Evolutionary conservation across 106 monocot genomes (phyloP), one percentile per base, ranked within the genome.

Genomic region (Amphibolis antarctica): DNA sequence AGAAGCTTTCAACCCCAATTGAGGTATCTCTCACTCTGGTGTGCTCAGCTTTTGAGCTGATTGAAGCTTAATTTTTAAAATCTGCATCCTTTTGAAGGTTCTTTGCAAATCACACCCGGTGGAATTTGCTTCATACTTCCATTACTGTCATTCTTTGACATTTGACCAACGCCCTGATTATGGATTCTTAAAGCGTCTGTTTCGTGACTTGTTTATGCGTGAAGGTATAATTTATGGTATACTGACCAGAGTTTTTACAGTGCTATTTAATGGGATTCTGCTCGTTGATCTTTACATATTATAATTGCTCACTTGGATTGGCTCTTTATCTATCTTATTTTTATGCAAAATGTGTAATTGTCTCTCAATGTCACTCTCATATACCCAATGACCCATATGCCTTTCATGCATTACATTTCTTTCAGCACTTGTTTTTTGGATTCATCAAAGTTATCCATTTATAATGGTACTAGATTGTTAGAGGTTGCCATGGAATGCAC

Each of bases 41-140:
- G n/a, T n/a, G n/a, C 25, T 50, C 18, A 12, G 18, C 45, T 18
- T 42, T 10, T 15, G 23, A 28, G 52, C 12, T 59, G 11, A 23
- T 45, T 69, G 10, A 42, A 45, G 20, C 22, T 20, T 58, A 17
- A 23, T 27, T 24, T 13, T 51, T 52, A 57, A 28, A 46, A 48
- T 60, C 9, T 43, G 1, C 9, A 48, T 51, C 20, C 44, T 62
- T 28, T 51, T 30, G 28, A 53, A 93, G 93, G 85, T 88, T 49
- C 72, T 89, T 46, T 89, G 94, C 81, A 96, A 89, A 70, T 79
- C 81, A 46, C 79, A 83, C 66, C 86, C 94, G 0, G 86, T 82
- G 51, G 94, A 89, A 67, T 96, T 96, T 75, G 81, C 89, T 15
- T 89, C 89, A 17, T 96, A 89, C 79, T 89, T 96, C 70, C 89